A percentile compares a stretch with the other conserved stretches of the same genome.
Conservation (phyloP, 768 basidiomycete genomes). For the Tricholoma saponaceum region DNA sequence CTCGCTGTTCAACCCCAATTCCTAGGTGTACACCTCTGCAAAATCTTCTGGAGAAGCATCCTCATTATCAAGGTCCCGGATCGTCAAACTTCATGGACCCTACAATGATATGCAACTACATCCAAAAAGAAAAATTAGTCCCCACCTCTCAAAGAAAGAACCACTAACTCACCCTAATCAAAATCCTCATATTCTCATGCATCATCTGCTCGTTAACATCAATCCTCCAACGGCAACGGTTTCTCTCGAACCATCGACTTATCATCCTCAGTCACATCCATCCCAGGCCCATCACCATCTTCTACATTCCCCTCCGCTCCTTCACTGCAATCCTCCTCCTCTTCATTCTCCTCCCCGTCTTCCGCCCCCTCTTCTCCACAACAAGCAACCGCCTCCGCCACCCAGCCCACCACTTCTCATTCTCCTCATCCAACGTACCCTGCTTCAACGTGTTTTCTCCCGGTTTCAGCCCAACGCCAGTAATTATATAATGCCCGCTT, state of each 20-base stretch:
- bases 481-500: too few relatives aligned
- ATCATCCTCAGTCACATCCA: conserved; percentile 19
- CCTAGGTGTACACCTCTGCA: conserved; percentile 79
- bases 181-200: conserved; percentile 85
- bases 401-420: conserved; percentile 21
- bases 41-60: conserved; percentile 88
- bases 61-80: conserved; percentile 88
- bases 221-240: conserved; percentile 54
- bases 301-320: conserved; percentile 34
- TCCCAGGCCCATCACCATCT: conserved; percentile 20
- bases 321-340: conserved; percentile 35
- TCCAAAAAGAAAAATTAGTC: conserved; percentile 5
- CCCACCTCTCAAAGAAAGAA: conserved; percentile 1
- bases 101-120: conserved; percentile 90
- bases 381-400: conserved; percentile 9
- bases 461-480: conserved; percentile 13
- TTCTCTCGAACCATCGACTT: conserved; percentile 24
- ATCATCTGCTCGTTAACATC: conserved; percentile 60
- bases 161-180: conserved; percentile 67
- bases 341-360: conserved; percentile 27
- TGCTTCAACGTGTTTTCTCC: conserved; percentile 17
- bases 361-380: conserved; percentile 2
- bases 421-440: conserved; percentile 17
- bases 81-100: conserved; percentile 92
- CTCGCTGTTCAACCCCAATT: conserved; percentile 87